Conservation (phyloP, 2,329 filamentous ascomycete genomes). For the Neurospora sp. region DNA sequence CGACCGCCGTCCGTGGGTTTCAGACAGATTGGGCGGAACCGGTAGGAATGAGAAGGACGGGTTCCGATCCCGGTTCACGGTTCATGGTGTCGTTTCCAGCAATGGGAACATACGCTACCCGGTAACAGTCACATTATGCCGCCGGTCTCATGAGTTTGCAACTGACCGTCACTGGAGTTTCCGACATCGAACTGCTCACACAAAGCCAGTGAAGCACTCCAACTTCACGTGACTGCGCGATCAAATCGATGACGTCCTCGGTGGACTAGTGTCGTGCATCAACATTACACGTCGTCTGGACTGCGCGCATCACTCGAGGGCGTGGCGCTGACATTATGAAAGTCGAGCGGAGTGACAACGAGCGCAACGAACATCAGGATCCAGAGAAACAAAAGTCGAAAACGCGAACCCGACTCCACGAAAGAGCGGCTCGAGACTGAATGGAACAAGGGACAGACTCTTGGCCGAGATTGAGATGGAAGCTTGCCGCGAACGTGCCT, state of each 20-base stretch:
- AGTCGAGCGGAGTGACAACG: not conserved
- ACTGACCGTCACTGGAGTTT: not conserved
- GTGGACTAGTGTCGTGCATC: not conserved
- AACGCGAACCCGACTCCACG: not conserved
- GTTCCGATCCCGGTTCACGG: not conserved
- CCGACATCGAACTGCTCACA: not conserved
- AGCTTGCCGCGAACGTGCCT: not conserved
- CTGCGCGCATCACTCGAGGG: not conserved
- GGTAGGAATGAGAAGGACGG: not conserved
- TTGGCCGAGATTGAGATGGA: not conserved
- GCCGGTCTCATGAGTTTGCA: not conserved
- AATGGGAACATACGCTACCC: not conserved
- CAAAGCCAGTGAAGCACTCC: not conserved
- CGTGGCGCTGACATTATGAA: not conserved
- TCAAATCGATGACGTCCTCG: not conserved
- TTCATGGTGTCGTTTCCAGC: not conserved
- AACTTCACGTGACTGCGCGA: not conserved
- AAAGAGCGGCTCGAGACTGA: not conserved
- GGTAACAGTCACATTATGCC: not conserved
- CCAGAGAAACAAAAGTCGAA: not conserved
- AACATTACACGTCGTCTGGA: not conserved
- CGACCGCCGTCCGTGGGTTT: not conserved
- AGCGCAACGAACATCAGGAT: not conserved
- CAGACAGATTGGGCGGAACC: not conserved
- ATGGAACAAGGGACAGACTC: not conserved